Evolutionary conservation across 257 asterid genomes (phyloP).

Genomic region (Buddleja alternifolia): DNA sequence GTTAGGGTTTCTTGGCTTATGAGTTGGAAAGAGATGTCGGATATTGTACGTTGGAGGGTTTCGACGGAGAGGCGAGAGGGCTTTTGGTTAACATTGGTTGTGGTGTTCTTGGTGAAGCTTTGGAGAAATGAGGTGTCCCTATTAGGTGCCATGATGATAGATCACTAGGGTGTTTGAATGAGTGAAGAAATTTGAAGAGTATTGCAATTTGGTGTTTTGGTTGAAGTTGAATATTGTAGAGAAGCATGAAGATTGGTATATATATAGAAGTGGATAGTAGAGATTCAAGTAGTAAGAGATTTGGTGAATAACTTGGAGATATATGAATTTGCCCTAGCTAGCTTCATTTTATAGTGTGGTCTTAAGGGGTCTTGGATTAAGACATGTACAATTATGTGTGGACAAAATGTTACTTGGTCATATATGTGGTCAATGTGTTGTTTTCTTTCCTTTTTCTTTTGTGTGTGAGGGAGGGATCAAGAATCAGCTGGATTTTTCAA

Average conservation of each 20-base stretch:
- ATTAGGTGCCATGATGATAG: conserved; percentile 45
- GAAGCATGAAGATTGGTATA: conserved; percentile 29
- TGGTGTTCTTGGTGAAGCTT: conserved; percentile 31
- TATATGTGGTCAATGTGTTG: conserved; percentile 36
- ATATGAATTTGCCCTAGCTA: conserved; percentile 18
- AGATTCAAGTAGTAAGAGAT: conserved; percentile 6
- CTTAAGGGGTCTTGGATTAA: not conserved
- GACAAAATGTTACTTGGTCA: conserved; percentile 27
- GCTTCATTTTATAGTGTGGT: conserved; percentile 40
- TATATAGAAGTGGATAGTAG: not conserved
- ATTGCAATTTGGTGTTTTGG: conserved; percentile 1
- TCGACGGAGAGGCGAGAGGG: conserved; percentile 60
- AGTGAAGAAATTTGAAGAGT: not conserved
- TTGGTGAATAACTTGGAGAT: not conserved
- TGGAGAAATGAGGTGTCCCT: conserved; percentile 38
- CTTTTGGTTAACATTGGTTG: conserved; percentile 31
- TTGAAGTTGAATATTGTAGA: conserved; percentile 26
- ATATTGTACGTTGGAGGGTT: conserved; percentile 62
- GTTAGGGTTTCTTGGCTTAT: conserved; percentile 42
- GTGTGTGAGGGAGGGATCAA: conserved; percentile 9
- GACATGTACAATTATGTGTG: conserved; percentile 34
- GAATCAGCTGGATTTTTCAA: conserved; percentile 37
- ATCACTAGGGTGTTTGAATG: conserved; percentile 20
- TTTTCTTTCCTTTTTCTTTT: not conserved
- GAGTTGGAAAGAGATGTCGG: conserved; percentile 76